phyloP scores from a whole-genome alignment of 495 filamentous ascomycete genomes.

The Umbilicaria muhlenbergii region DNA sequence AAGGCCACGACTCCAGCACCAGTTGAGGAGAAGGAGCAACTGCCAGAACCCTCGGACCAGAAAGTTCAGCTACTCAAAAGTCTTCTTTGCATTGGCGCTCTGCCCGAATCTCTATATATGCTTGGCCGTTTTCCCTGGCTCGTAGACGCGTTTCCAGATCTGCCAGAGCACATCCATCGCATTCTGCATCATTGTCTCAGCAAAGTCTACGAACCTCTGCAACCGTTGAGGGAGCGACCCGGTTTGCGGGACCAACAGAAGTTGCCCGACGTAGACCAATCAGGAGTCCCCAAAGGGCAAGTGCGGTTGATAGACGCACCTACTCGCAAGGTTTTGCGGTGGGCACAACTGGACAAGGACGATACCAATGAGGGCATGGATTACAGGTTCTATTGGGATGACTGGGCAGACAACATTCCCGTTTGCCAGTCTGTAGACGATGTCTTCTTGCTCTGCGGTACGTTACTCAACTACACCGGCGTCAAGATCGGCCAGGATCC shows the following conservation, averaged over 20 bases:
- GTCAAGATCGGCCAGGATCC: constrained; percentile 79
- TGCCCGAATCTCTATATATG: constrained; percentile 87
- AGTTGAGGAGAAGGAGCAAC: constrained; percentile 39
- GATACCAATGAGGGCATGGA: constrained; percentile 55
- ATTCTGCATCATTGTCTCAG: constrained; percentile 66
- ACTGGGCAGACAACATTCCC: constrained; percentile 88
- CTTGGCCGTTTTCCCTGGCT: constrained; percentile 87
- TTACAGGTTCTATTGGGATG: constrained; percentile 93
- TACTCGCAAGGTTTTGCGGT: constrained; percentile 48
- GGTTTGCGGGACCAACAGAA: constrained; percentile 31
- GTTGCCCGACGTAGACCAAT: constrained; percentile 42
- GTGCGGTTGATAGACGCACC: constrained; percentile 39
- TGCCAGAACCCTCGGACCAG: constrained; percentile 77
- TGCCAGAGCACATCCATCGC: constrained; percentile 64
- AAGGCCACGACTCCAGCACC: constrained; percentile 17
- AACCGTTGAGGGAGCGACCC: constrained; percentile 26
- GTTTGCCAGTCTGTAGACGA: constrained; percentile 83
- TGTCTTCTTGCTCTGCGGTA: constrained; percentile 72
- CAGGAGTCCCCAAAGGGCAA: constrained; percentile 46
- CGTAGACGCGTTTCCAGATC: constrained; percentile 63
- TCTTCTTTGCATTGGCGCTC: constrained; percentile 75
- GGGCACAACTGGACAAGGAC: constrained; percentile 62
- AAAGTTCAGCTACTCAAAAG: constrained; percentile 73
- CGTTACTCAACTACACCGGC: constrained; percentile 69
- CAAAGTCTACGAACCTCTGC: constrained; percentile 42